Evolutionary conservation across 2,329 filamentous ascomycete genomes (phyloP).

Genomic region (Diaporthe aspalathi): DNA sequence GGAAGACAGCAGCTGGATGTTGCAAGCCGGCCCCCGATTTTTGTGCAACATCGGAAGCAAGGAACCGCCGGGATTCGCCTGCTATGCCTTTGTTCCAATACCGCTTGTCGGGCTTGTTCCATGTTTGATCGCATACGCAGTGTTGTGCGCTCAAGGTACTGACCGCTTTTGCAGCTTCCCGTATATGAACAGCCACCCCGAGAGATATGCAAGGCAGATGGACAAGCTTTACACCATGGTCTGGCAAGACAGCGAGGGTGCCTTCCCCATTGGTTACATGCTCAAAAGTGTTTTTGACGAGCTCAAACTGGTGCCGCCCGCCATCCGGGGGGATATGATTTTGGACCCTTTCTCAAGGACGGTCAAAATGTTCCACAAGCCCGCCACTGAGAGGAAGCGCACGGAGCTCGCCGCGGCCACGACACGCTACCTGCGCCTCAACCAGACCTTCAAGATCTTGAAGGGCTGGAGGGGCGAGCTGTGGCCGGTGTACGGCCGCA

Average conservation of each 20-base stretch:
- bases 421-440: slow-evolving; percentile 74
- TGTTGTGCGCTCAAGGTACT: slow-evolving; percentile 28
- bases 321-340: slow-evolving; percentile 67
- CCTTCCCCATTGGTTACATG: slow-evolving; percentile 72
- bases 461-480: slow-evolving; percentile 83
- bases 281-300: slow-evolving; percentile 61
- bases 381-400: slow-evolving; percentile 69
- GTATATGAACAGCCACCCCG: slow-evolving; percentile 71
- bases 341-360: slow-evolving; percentile 71
- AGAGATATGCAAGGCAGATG: slow-evolving; percentile 65
- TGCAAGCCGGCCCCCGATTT: slow-evolving; percentile 16
- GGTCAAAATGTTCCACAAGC: slow-evolving; percentile 70
- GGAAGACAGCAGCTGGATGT: slow-evolving; percentile 9
- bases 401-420: slow-evolving; percentile 68
- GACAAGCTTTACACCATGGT: slow-evolving; percentile 75
- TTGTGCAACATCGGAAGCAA: slow-evolving; percentile 31
- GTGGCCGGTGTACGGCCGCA: slow-evolving; percentile 80
- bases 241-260: slow-evolving; percentile 72
- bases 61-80: neutral
- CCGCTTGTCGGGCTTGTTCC: neutral
- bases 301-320: slow-evolving; percentile 59
- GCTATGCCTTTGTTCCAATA: slow-evolving; percentile 1
- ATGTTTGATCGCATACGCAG: neutral
- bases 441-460: slow-evolving; percentile 79
- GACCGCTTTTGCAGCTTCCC: slow-evolving; percentile 73